phyloP scores from a whole-genome alignment of 345 rosid genomes.

The Syzygium grande region DNA sequence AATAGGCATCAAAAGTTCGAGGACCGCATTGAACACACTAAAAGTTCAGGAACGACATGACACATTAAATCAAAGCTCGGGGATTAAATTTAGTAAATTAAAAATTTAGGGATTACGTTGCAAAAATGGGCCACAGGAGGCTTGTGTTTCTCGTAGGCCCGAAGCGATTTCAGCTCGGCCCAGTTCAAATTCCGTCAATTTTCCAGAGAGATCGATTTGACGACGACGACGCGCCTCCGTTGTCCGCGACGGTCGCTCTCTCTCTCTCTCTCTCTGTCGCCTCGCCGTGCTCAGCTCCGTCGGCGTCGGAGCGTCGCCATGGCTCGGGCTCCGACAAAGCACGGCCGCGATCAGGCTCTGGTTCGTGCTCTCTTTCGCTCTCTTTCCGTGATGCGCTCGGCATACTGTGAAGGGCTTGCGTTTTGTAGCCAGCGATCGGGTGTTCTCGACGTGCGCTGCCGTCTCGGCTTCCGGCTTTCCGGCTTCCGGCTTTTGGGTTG shows the following conservation, averaged over 20 bases:
- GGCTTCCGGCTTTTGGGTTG: background rate
- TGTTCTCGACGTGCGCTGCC: background rate
- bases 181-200: background rate
- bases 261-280: background rate
- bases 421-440: background rate
- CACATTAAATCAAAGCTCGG: too few species aligned
- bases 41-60: too few species aligned
- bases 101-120: too few species aligned
- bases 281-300: background rate
- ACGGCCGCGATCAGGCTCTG: slow-evolving; percentile 56
- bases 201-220: background rate
- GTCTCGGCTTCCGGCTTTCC: background rate
- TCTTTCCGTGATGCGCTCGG: background rate
- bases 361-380: slow-evolving; percentile 17
- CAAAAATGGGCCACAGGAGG: too few species aligned
- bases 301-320: background rate
- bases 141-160: too few species aligned
- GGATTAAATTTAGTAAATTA: too few species aligned
- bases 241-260: background rate
- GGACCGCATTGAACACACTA: too few species aligned
- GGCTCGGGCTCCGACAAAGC: slow-evolving; percentile 47
- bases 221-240: background rate
- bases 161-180: background rate
- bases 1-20: too few species aligned
- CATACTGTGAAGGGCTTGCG: background rate